Evolutionary conservation across 495 filamentous ascomycete species (phyloP).

Genomic region (Aspergillus wentii): DNA sequence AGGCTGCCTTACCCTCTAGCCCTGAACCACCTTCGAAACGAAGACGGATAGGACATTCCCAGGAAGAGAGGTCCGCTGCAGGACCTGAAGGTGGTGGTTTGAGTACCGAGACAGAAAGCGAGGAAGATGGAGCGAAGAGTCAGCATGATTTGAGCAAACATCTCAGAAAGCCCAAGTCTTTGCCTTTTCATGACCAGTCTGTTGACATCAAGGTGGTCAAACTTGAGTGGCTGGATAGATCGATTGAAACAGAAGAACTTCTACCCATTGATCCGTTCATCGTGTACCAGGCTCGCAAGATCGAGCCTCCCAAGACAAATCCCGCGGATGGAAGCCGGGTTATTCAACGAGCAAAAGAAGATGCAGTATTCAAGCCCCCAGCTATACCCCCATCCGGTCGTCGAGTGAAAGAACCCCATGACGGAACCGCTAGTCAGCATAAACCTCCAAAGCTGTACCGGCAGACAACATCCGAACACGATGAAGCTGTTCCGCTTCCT

Average conservation of each 20-base stretch:
- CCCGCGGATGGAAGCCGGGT: slow-evolving; percentile 26
- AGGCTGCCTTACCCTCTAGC: slow-evolving; percentile 17
- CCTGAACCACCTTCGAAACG: slow-evolving; percentile 20
- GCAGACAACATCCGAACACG: slow-evolving; percentile 70
- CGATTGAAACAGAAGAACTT: slow-evolving; percentile 43
- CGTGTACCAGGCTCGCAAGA: slow-evolving; percentile 55
- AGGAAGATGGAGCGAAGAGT: slow-evolving; percentile 14
- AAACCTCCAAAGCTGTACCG: slow-evolving; percentile 47
- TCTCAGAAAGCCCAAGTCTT: neutral
- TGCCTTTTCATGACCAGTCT: neutral
- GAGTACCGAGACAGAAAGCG: slow-evolving; percentile 27
- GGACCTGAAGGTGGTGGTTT: slow-evolving; percentile 20
- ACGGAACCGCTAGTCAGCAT: slow-evolving; percentile 9
- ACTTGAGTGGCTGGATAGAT: slow-evolving; percentile 69
- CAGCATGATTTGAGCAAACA: slow-evolving; percentile 5
- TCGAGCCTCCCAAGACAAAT: slow-evolving; percentile 9
- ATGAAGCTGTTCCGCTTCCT: slow-evolving; percentile 46
- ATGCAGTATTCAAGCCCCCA: slow-evolving; percentile 26
- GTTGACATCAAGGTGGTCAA: slow-evolving; percentile 63
- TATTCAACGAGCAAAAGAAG: slow-evolving; percentile 49
- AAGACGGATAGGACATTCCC: slow-evolving; percentile 4
- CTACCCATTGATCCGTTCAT: slow-evolving; percentile 59
- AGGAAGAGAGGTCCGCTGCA: neutral
- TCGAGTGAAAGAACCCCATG: slow-evolving; percentile 14
- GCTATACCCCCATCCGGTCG: slow-evolving; percentile 5